Evolutionary conservation across 208 protist genomes (phyloP).

Genomic region (Phytomonas sp.): DNA sequence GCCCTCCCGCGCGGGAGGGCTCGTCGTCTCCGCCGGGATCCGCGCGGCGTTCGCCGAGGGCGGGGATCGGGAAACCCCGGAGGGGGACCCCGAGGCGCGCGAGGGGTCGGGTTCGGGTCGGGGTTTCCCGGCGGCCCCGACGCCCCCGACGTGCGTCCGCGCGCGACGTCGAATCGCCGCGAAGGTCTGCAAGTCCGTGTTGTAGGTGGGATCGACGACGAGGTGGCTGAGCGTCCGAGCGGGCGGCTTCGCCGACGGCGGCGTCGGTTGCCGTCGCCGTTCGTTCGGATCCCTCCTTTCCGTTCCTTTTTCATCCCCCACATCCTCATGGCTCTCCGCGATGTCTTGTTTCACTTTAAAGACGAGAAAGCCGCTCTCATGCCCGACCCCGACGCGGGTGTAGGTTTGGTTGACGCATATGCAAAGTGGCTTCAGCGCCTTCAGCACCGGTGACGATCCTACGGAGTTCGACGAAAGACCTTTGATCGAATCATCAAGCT

Average conservation of each 20-base stretch:
- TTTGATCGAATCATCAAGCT: not conserved
- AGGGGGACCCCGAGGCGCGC: too few species aligned
- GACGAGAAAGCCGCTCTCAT: conserved; percentile 62
- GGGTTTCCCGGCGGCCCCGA: not conserved
- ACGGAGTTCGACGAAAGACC: not conserved
- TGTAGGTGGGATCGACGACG: conserved; percentile 30
- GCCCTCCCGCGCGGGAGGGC: too few species aligned
- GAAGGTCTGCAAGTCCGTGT: conserved; percentile 22
- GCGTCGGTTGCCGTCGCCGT: too few species aligned
- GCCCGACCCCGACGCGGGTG: conserved; percentile 60
- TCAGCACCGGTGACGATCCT: not conserved
- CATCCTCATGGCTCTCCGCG: not conserved
- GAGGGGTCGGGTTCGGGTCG: too few species aligned
- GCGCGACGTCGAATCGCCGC: conserved; percentile 9
- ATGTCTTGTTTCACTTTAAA: conserved; percentile 25
- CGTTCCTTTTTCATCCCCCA: not conserved
- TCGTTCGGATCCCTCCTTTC: too few species aligned
- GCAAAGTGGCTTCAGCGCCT: conserved; percentile 27
- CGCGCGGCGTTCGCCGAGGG: too few species aligned
- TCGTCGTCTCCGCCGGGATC: too few species aligned
- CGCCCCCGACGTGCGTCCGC: conserved; percentile 14
- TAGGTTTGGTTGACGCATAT: conserved; percentile 47
- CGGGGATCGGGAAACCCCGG: too few species aligned
- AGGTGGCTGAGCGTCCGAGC: conserved; percentile 14
- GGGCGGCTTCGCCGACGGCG: not conserved